Evolutionary conservation across 2,329 filamentous ascomycete genomes (phyloP), one percentile per base, ranked within the genome.

Genomic region (Ascocoryne sarcoides): DNA sequence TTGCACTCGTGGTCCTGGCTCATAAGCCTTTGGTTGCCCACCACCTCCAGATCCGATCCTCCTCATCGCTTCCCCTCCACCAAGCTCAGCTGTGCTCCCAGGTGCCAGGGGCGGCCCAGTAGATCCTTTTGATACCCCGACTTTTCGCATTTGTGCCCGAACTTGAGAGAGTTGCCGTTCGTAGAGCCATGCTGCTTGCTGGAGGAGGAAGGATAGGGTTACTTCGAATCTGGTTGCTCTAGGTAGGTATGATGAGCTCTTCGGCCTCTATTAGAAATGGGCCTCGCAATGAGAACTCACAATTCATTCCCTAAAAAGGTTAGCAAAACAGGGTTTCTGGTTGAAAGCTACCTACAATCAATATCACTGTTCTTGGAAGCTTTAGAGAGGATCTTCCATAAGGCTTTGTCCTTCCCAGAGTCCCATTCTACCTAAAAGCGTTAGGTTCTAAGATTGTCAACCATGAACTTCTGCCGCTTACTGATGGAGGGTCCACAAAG

Each of bases 131-230:
- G 71, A 69, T 5, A 71, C 72, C 2, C 74, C 77, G 32, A 81
- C 77, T 58, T 82, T 92, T 46, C 84, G 79, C 68, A 96, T 87
- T 64, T 95, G 88, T 15, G 84, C 88, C 50, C 86, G 79, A 35
- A 96, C 85, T 60, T 95, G 87, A 1, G 85, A 84, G 19, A 93
- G 75, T 65, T 96, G 87, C 37, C 85, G 75, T 60, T 96, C 89
- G 57, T 92, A 95, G 4, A 96, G 75, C 75, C 88, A 95, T 61
- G 87, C 88, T 48, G 88, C 88, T 63, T 98, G 88, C 59, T 95
- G 86, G 12, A 95, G 75, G 21, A 98, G 73, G 57, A 96, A 96
- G 30, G 87, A 75, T 43, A 93, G 77, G 18, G 85, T 82, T 15
- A 95, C 90, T 47, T 89, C 75, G 62, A 95, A 95, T 33, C 76